phyloP scores from a whole-genome alignment of 2,329 filamentous ascomycete species.

The Exophiala alcalophila region DNA sequence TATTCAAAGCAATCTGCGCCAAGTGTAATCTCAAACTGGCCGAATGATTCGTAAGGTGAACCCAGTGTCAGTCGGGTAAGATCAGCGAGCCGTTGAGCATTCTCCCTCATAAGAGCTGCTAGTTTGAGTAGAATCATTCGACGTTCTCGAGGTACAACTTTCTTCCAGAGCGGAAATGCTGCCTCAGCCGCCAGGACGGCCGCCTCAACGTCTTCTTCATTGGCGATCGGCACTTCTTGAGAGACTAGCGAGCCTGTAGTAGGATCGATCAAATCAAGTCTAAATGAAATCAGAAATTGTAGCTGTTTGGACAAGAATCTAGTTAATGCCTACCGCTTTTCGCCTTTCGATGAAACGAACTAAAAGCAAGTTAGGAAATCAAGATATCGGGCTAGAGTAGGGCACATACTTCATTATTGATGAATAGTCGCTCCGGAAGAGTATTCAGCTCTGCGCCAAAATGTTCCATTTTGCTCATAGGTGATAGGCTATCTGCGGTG shows the following conservation, averaged over 20 bases:
- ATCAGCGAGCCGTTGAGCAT: constrained; percentile 30
- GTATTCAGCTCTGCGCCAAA: constrained; percentile 31
- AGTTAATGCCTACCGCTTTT: too few species aligned
- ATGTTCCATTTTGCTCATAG: too few species aligned
- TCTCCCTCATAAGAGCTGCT: constrained; percentile 39
- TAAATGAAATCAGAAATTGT: too few species aligned
- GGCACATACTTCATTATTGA: background rate
- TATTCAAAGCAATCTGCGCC: too few species aligned
- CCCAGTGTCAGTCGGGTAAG: constrained; percentile 36
- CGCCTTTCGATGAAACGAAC: too few species aligned
- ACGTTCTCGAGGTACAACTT: constrained; percentile 27
- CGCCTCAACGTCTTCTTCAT: constrained; percentile 45
- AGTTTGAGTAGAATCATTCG: constrained; percentile 43
- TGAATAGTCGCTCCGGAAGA: background rate
- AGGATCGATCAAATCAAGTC: too few species aligned
- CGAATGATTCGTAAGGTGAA: constrained; percentile 64
- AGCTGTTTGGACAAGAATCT: too few species aligned
- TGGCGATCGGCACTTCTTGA: constrained; percentile 46
- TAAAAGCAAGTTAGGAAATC: too few species aligned
- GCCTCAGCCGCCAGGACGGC: constrained; percentile 51
- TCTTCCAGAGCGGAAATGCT: constrained; percentile 47
- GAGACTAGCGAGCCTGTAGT: background rate
- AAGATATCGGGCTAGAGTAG: too few species aligned
- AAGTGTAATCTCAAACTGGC: constrained; percentile 45
- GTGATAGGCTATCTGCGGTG: too few species aligned